Evolutionary conservation across 441 rosid genomes (phyloP).

Genomic region (Gossypium lobatum): DNA sequence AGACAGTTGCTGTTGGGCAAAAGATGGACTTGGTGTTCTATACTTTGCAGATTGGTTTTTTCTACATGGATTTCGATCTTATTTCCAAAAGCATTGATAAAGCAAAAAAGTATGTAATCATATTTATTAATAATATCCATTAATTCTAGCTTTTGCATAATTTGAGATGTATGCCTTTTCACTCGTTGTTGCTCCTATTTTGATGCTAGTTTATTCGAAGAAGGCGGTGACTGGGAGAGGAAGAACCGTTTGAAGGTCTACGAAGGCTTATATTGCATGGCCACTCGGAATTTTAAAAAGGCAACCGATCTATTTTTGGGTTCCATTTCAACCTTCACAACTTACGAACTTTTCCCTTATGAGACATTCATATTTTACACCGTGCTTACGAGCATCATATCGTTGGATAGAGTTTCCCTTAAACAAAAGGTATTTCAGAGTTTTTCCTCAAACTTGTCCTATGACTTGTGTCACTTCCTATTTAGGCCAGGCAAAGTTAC

Average conservation of each 20-base stretch:
- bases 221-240: constrained; percentile 99
- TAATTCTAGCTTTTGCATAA: background rate
- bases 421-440: constrained; percentile 72
- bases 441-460: background rate
- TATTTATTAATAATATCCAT: constrained; percentile 1
- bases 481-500: background rate
- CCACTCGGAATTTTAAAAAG: constrained; percentile 82
- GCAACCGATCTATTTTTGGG: constrained; percentile 85
- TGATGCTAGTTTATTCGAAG: constrained; percentile 83
- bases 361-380: constrained; percentile 95
- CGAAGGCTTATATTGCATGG: constrained; percentile 94
- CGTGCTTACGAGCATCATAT: constrained; percentile 88
- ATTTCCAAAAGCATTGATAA: constrained; percentile 91
- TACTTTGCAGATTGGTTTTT: constrained; percentile 78
- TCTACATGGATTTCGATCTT: constrained; percentile 95
- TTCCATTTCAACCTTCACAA: constrained; percentile 98
- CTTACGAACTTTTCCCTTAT: constrained; percentile 91
- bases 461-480: constrained; percentile 2
- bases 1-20: constrained; percentile 98
- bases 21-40: constrained; percentile 96
- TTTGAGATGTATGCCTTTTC: background rate
- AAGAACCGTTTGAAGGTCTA: constrained; percentile 96
- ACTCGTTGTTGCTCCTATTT: constrained; percentile 10
- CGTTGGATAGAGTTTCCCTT: constrained; percentile 91
- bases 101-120: constrained; percentile 64